Base-by-base conservation (phyloP, 768 basidiomycete species). In the Fibroporia radiculosa region DNA sequence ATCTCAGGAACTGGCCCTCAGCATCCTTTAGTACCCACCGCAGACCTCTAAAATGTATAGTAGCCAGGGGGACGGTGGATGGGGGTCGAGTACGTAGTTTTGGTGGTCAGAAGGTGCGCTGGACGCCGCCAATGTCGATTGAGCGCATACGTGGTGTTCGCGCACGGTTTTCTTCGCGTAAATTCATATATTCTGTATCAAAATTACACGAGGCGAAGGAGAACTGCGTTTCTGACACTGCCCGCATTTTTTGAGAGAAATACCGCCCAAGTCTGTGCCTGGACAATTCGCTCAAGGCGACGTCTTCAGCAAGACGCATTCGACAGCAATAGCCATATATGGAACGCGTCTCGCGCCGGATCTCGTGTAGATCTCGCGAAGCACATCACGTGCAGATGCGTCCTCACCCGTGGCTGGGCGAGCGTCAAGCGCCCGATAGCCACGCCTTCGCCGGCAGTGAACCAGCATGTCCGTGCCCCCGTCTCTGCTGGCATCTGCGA, bases 401-500 rank as follows among this genome's bases (percentile, higher is more conserved):
- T 45, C 31, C 40, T 23, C 40, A 27, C 28, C 26, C 31, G 24
- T 29, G 18, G 22, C 18, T 7, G 39, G 10, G 14, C 38, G 25
- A 35, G 25, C 44, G 25, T 41, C 42, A 14, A 29, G 24, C 27
- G n/a, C n/a, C 35, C 47, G 23, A 14, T 19, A 18, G n/a, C 31
- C 24, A 28, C 18, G 41, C 42, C 29, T 14, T 12, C 7, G 18
- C 33, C 18, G 34, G 31, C 34, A 35, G 34, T 20, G 43, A 20
- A n/a, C 8, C 44, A 26, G 14, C 52, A 62, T 62, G 60, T 55
- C 56, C 47, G 45, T 48, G 39, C 45, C 58, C 6, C 46, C 55
- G 25, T 33, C 57, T 7, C 71, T 89, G 31, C 73, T 66, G 56
- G 78, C 82, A 25, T 72, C 77, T 8, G 83, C 82, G 16, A 77